Percentiles rank a stretch among this genome's conserved stretches.
phyloP scores from a whole-genome alignment of 345 rosid species.

The Geranium rotundifolium region DNA sequence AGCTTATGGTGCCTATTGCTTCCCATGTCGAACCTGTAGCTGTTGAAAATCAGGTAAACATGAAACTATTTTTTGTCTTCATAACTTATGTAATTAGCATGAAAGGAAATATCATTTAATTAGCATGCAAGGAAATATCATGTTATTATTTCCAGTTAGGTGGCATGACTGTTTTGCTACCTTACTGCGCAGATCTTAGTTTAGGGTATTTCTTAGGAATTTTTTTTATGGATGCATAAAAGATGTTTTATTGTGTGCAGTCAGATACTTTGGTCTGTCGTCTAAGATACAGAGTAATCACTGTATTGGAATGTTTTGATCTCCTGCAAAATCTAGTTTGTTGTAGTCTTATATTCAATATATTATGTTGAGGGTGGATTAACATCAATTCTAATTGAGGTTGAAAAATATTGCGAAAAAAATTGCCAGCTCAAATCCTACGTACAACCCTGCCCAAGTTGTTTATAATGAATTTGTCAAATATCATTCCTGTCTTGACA shows the following conservation, averaged over 20 bases:
- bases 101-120: background rate
- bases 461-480: background rate
- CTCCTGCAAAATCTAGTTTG: too few relatives aligned
- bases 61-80: background rate
- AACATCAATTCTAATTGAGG: too few relatives aligned
- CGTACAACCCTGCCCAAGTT: background rate
- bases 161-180: background rate
- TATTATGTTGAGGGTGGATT: too few relatives aligned
- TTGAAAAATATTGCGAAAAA: too few relatives aligned
- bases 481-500: too few relatives aligned
- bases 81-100: background rate
- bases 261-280: background rate
- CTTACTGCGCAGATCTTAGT: background rate
- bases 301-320: too few relatives aligned
- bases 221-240: background rate
- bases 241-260: background rate
- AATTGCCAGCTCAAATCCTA: background rate
- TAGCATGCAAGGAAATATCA: background rate
- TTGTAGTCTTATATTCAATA: too few relatives aligned
- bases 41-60: conserved; percentile 53
- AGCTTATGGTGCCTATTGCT: conserved; percentile 39
- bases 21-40: conserved; percentile 35
- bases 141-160: too few relatives aligned
- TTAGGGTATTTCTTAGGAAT: background rate
- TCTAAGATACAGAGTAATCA: background rate